Conservation (phyloP, 371 early-diverging fungal species). For the Smittium culicis region DNA sequence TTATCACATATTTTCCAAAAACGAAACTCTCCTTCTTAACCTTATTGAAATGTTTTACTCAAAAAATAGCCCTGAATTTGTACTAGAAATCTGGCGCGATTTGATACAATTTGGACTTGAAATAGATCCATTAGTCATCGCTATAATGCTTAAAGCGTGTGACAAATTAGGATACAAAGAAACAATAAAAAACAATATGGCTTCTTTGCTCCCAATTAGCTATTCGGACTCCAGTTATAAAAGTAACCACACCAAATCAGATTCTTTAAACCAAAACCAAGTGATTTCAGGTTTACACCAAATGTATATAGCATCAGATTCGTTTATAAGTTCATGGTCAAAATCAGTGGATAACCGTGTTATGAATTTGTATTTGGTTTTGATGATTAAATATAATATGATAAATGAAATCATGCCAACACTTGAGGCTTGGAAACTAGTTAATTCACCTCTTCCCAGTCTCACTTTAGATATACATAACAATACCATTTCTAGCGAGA, state of each 20-base stretch:
- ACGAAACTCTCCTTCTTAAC: constrained; percentile 9
- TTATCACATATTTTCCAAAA: background rate
- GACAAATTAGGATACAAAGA: constrained; percentile 22
- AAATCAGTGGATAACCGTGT: constrained; percentile 15
- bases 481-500: too few relatives aligned
- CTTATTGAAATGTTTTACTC: constrained; percentile 17
- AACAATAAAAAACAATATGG: constrained; percentile 16
- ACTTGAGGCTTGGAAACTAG: constrained; percentile 16
- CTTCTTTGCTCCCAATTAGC: too few relatives aligned
- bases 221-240: too few relatives aligned
- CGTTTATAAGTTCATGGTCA: constrained; percentile 5
- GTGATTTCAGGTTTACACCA: too few relatives aligned
- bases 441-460: too few relatives aligned
- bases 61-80: constrained; percentile 13
- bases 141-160: constrained; percentile 22
- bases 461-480: too few relatives aligned
- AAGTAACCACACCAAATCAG: too few relatives aligned
- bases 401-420: constrained; percentile 15
- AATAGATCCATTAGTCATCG: constrained; percentile 12
- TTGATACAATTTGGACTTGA: constrained; percentile 17
- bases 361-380: constrained; percentile 21
- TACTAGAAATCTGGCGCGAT: constrained; percentile 19
- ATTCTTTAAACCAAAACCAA: too few relatives aligned
- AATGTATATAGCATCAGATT: too few relatives aligned
- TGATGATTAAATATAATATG: constrained; percentile 20